phyloP scores from a whole-genome alignment of 2,329 filamentous ascomycete species.

The Pseudogymnoascus sp. region DNA sequence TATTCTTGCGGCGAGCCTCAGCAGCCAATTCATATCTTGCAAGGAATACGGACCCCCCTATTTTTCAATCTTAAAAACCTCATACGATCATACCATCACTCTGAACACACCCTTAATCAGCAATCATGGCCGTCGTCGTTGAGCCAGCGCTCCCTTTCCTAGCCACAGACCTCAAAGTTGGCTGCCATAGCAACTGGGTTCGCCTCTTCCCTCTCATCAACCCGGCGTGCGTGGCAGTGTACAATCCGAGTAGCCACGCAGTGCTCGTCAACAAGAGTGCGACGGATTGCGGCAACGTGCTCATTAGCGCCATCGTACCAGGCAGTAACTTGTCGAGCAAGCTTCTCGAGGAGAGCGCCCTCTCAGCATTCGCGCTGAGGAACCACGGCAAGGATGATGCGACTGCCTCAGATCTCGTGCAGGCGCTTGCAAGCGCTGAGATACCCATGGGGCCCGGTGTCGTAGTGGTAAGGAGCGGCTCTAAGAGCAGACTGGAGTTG shows the following conservation, averaged over 20 bases:
- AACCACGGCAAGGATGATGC: constrained; percentile 6
- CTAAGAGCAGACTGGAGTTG: constrained; percentile 10
- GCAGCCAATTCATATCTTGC: not conserved
- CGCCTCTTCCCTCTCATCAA: constrained; percentile 21
- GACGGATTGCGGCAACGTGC: constrained; percentile 12
- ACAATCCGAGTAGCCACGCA: constrained; percentile 10
- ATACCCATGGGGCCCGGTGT: constrained; percentile 15
- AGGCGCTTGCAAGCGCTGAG: constrained; percentile 14
- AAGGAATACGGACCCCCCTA: not conserved
- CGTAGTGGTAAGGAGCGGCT: constrained; percentile 13
- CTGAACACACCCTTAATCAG: not conserved
- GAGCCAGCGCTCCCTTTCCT: constrained; percentile 20
- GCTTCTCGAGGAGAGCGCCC: constrained; percentile 17
- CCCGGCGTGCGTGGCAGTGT: constrained; percentile 17
- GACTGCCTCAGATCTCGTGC: constrained; percentile 12
- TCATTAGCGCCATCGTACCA: constrained; percentile 15
- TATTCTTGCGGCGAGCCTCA: not conserved
- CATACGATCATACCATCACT: not conserved
- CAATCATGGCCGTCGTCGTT: constrained; percentile 20
- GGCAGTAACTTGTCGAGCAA: constrained; percentile 19
- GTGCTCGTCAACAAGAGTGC: constrained; percentile 17
- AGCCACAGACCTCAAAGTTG: constrained; percentile 15
- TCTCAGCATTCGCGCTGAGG: constrained; percentile 16
- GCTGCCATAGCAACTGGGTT: constrained; percentile 18
- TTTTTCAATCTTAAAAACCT: not conserved